phyloP scores from a whole-genome alignment of 1,284 basidiomycete species.

The Tilletiopsis washingtonensis region DNA sequence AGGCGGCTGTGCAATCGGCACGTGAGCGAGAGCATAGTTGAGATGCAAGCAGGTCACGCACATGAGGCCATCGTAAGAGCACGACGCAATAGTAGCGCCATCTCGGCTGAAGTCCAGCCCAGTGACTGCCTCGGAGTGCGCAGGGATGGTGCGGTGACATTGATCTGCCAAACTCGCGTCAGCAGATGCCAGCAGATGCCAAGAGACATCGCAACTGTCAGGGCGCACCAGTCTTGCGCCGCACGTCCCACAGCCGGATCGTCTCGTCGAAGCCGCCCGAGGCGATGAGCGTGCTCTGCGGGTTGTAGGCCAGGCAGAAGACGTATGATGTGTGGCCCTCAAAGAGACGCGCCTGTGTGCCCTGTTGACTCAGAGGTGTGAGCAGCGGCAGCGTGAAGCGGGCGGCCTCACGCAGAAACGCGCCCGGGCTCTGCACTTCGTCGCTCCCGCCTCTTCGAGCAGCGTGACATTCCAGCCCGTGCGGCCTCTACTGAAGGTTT shows the following conservation, averaged over 20 bases:
- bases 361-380: slow-evolving; percentile 1
- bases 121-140: slow-evolving; percentile 93
- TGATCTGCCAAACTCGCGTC: too few species aligned
- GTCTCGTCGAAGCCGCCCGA: slow-evolving; percentile 93
- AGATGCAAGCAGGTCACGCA: slow-evolving; percentile 50
- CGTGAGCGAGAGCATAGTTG: background rate
- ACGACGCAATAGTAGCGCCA: slow-evolving; percentile 84
- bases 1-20: slow-evolving; percentile 14
- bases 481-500: too few species aligned
- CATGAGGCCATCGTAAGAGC: slow-evolving; percentile 94
- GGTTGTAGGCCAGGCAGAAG: slow-evolving; percentile 84
- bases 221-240: slow-evolving; percentile 53
- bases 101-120: slow-evolving; percentile 87
- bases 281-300: slow-evolving; percentile 75
- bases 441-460: too few species aligned
- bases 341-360: slow-evolving; percentile 46
- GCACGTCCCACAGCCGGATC: slow-evolving; percentile 90
- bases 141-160: slow-evolving; percentile 55
- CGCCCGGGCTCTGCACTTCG: background rate
- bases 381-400: background rate
- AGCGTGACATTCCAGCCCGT: too few species aligned
- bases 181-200: background rate
- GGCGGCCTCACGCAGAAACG: background rate
- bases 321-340: slow-evolving; percentile 86
- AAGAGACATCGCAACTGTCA: too few species aligned